Conservation (phyloP, 345 rosid species). For the Kandelia obovata region DNA sequence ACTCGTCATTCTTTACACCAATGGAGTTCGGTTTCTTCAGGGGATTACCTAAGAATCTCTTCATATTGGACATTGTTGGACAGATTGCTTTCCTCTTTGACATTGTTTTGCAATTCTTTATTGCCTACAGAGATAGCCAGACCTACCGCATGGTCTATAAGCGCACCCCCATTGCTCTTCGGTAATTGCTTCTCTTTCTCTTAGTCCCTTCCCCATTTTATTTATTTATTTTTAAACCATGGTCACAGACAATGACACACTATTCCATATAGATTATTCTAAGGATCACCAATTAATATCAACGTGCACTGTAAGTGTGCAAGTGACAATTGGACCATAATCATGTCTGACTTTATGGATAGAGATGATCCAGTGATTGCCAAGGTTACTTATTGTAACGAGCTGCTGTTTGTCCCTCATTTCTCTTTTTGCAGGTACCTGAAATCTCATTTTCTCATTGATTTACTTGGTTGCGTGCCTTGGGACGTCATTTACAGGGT, state of each 20-base stretch:
- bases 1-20: constrained; percentile 84
- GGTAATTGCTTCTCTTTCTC: constrained; percentile 36
- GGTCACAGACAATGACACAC: too few relatives aligned
- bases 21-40: constrained; percentile 87
- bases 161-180: constrained; percentile 48
- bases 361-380: too few relatives aligned
- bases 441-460: constrained; percentile 64
- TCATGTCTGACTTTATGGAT: too few relatives aligned
- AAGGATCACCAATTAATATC: too few relatives aligned
- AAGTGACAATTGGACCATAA: too few relatives aligned
- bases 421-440: constrained; percentile 48
- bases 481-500: constrained; percentile 87
- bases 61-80: constrained; percentile 67
- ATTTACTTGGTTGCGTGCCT: constrained; percentile 71
- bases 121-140: constrained; percentile 57
- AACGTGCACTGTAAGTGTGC: too few relatives aligned
- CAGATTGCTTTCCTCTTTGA: constrained; percentile 74
- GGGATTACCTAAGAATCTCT: constrained; percentile 66
- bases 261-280: too few relatives aligned
- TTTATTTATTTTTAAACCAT: not conserved
- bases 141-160: constrained; percentile 56
- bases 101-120: constrained; percentile 57
- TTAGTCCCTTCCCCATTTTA: not conserved
- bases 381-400: not conserved
- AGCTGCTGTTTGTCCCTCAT: not conserved